Base-by-base conservation (phyloP, 331 rosid species). In the Quercus lobata region DNA sequence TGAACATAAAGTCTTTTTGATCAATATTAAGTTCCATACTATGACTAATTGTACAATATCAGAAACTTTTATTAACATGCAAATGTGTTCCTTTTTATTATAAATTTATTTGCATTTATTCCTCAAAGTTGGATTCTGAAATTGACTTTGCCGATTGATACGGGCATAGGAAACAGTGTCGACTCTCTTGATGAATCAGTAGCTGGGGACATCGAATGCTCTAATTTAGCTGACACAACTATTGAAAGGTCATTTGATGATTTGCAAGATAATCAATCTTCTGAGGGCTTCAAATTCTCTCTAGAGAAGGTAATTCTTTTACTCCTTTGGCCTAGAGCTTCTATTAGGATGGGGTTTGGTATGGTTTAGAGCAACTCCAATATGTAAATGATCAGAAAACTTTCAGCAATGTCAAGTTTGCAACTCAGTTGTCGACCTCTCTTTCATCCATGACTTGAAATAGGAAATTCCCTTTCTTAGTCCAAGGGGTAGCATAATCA, bases 301-400 rank as follows among this genome's bases (percentile, higher is more conserved):
- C 70, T 30, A 63, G 88, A 83, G 78, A 83, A 57, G 89, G 97
- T 91, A 85, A 73, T 52, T 77, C 41, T 56, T 72, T 70, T 29
- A 22, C 74, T 19, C 69, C 69, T 57, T 76, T 57, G 73, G 27
- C 37, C 56, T 52, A 32, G 57, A 34, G 30, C 61, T 62, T 57
- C 71, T 60, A 5, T 54, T 34, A 52, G 49, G 54, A 25, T 25
- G 78, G 79, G 11, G 58, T 61, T 74, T 78, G 35, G 71, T 72
- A 6, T 75, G 57, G 69, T 76, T 60, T 72, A 25, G 34, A 63
- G 35, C 22, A 65, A 18, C 71, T 30, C 46, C 9, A 17, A 30
- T 32, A 65, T 29, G 9, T 17, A 30, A 29, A 29, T 32, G 71
- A 65, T 65, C 22, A 16, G 30, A 6, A 17, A 5, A 5, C 71